phyloP scores from a whole-genome alignment of 805 yeast species.

The Pichia cabralensis region DNA sequence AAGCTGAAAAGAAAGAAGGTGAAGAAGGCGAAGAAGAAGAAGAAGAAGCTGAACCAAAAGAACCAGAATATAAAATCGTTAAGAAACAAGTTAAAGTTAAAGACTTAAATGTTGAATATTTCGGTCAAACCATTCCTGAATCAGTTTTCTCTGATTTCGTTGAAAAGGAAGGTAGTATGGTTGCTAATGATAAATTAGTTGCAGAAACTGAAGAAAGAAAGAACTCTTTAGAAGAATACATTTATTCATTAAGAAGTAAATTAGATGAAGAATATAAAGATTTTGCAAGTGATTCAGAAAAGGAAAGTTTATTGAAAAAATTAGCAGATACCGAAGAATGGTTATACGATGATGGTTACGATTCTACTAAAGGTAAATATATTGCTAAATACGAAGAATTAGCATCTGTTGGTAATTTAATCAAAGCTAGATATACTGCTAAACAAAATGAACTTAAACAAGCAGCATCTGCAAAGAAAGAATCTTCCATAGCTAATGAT shows the following conservation, averaged over 20 bases:
- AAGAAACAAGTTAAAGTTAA: conserved; percentile 91
- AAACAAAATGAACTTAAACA: conserved; percentile 94
- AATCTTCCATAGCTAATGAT: conserved; percentile 13
- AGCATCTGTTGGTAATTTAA: conserved; percentile 87
- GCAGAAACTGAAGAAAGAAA: conserved; percentile 98
- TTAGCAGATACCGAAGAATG: conserved; percentile 90
- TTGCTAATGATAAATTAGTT: conserved; percentile 87
- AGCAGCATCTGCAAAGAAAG: conserved; percentile 77
- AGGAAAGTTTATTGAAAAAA: conserved; percentile 62
- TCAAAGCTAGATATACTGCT: conserved; percentile 88
- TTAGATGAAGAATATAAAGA: conserved; percentile 82
- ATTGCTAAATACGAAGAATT: conserved; percentile 97
- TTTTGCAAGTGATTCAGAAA: conserved; percentile 88
- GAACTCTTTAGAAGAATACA: conserved; percentile 97
- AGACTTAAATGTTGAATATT: conserved; percentile 53
- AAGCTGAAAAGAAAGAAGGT: conserved; percentile 30
- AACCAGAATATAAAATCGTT: conserved; percentile 81
- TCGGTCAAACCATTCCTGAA: conserved; percentile 53
- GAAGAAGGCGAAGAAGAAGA: conserved; percentile 7
- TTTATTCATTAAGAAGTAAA: conserved; percentile 94
- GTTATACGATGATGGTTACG: conserved; percentile 97
- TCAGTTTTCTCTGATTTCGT: conserved; percentile 46
- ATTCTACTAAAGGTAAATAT: conserved; percentile 91
- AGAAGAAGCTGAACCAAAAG: conserved; percentile 44
- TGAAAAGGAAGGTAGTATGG: conserved; percentile 79